Conservation (phyloP, 2,329 filamentous ascomycete species). For the Xylaria sp. region DNA sequence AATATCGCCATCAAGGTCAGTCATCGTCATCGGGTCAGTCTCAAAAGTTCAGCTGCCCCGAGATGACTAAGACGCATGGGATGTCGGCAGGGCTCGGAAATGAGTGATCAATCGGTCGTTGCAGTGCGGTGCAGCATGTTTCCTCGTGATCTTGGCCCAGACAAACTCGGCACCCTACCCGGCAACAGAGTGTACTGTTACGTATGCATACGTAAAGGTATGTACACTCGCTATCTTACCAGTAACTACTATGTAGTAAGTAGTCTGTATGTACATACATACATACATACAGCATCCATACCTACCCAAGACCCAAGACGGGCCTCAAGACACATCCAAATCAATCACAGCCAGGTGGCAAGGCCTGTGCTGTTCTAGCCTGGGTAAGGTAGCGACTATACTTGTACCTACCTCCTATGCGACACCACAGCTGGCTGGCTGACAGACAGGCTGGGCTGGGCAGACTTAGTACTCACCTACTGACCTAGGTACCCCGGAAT, state of each 20-base stretch:
- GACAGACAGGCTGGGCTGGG: constrained; percentile 9
- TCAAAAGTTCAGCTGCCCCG: constrained; percentile 19
- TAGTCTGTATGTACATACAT: not conserved
- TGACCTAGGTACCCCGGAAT: constrained; percentile 48
- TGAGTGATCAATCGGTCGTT: constrained; percentile 35
- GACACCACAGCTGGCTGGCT: not conserved
- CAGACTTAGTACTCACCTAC: not conserved
- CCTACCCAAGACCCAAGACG: constrained; percentile 9
- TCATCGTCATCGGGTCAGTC: constrained; percentile 25
- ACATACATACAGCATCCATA: not conserved
- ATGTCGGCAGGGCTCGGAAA: constrained; percentile 37
- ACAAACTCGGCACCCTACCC: not conserved
- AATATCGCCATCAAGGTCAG: constrained; percentile 21
- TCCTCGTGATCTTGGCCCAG: constrained; percentile 34
- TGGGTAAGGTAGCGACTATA: constrained; percentile 8
- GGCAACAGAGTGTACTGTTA: not conserved
- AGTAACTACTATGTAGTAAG: not conserved
- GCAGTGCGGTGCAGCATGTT: not conserved
- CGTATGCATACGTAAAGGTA: too few relatives aligned
- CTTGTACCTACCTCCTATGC: not conserved
- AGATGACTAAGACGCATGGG: constrained; percentile 35
- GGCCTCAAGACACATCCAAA: constrained; percentile 23
- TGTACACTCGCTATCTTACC: not conserved
- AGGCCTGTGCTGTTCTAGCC: constrained; percentile 27
- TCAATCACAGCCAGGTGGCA: constrained; percentile 11